Evolutionary conservation across 495 filamentous ascomycete genomes (phyloP).

Genomic region (Copromyces sp.): DNA sequence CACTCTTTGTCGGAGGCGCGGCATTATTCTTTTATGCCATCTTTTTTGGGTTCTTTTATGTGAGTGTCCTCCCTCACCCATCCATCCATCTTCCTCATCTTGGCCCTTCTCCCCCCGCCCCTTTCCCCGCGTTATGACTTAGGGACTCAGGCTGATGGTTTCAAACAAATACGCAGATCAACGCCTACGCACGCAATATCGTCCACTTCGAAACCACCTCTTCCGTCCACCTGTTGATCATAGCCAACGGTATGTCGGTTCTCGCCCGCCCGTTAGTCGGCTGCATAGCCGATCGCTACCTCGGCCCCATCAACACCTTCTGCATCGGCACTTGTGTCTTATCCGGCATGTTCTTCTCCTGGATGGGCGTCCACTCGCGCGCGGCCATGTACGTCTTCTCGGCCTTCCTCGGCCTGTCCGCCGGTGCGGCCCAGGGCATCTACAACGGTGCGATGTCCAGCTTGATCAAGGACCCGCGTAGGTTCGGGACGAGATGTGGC

Average conservation of each 20-base stretch:
- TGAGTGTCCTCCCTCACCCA: constrained; percentile 16
- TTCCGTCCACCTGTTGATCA: constrained; percentile 32
- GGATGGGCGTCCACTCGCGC: constrained; percentile 26
- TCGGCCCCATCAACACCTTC: constrained; percentile 33
- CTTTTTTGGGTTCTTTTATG: constrained; percentile 38
- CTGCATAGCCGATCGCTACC: constrained; percentile 27
- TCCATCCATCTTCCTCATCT: not conserved
- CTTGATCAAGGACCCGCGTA: constrained; percentile 27
- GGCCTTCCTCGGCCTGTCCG: constrained; percentile 30
- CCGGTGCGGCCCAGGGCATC: constrained; percentile 29
- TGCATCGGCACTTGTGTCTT: constrained; percentile 21
- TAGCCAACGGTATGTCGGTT: constrained; percentile 32
- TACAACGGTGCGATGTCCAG: constrained; percentile 30
- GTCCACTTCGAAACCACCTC: constrained; percentile 29
- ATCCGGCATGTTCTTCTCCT: constrained; percentile 25
- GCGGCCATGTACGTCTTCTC: constrained; percentile 33
- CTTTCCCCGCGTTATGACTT: not conserved
- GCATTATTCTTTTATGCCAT: constrained; percentile 32
- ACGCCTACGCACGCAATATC: constrained; percentile 30
- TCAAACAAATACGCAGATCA: constrained; percentile 15
- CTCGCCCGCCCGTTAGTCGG: constrained; percentile 28
- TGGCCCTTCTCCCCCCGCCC: not conserved
- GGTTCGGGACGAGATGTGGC: constrained; percentile 36
- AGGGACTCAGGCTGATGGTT: not conserved
- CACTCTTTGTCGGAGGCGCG: constrained; percentile 26